Evolutionary conservation across 1,284 basidiomycete genomes (phyloP).

Genomic region (Testicularia cyperi): DNA sequence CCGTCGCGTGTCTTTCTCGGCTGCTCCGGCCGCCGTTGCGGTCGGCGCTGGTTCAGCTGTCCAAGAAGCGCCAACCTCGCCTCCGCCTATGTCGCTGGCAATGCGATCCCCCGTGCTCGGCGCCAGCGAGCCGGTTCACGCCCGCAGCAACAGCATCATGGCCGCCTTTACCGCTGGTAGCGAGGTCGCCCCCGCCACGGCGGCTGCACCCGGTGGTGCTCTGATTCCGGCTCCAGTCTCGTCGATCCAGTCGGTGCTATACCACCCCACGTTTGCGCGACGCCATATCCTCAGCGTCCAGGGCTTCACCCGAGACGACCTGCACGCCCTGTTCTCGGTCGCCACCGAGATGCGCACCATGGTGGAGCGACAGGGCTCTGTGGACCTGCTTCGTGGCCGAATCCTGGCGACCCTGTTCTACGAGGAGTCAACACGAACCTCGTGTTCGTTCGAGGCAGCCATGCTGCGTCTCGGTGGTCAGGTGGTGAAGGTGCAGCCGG

Average conservation of each 20-base stretch:
- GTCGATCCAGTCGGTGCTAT: conserved; percentile 38
- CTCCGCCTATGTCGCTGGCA: conserved; percentile 30
- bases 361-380: conserved; percentile 84
- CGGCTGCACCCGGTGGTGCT: conserved; percentile 6
- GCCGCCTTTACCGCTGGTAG: conserved; percentile 24
- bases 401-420: conserved; percentile 96
- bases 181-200: conserved; percentile 22
- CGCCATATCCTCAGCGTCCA: conserved; percentile 93
- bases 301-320: conserved; percentile 85
- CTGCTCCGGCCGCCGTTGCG: conserved; percentile 10
- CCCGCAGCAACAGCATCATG: conserved; percentile 29
- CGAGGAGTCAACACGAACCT: conserved; percentile 92
- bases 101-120: conserved; percentile 48
- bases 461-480: conserved; percentile 98
- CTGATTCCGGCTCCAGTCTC: too few relatives aligned
- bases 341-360: conserved; percentile 95
- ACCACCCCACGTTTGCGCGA: conserved; percentile 67
- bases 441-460: conserved; percentile 89
- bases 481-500: conserved; percentile 80
- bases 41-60: conserved; percentile 21
- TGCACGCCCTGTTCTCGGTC: conserved; percentile 90
- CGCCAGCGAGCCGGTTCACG: conserved; percentile 21
- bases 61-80: conserved; percentile 48
- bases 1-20: conserved; percentile 37
- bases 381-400: conserved; percentile 87